Base-by-base conservation (phyloP, 805 yeast genomes). In the Suhomyces canberraensis region DNA sequence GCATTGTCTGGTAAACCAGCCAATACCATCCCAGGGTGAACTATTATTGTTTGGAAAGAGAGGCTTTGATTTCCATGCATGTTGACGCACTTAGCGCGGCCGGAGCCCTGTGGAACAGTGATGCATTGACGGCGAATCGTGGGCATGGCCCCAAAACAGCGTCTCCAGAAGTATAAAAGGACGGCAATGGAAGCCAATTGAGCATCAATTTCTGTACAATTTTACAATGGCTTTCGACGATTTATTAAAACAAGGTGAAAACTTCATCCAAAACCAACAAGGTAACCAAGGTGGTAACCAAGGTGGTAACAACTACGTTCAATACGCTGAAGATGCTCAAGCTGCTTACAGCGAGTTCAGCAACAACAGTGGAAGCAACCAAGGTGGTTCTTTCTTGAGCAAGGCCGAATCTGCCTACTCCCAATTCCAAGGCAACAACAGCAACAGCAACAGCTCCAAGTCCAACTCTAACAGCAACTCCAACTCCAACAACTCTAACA, bases 321-420 rank as follows among this genome's bases (percentile, higher is more conserved):
- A 51, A 11, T 48, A 52, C 37, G 35, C 45, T 20, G 56, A 56
- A 36, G 69, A 62, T 25, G 69, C 67, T 31, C 50, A 66, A 48
- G 58, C 52, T 16, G 70, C 63, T 25, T 64, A 56, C 60, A 40
- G 45, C 21, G 54, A 58, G 33, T 65, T 52, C 60, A 44, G 46
- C 53, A 49, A 47, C 38, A n/a, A n/a, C n/a, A n/a, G n/a, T n/a
- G n/a, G n/a, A n/a, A 48, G 59, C 22, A 13, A 24, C 26, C 15
- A 25, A 16, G 64, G 54, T 14, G 58, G 57, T 8, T 30, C 58
- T 17, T 46, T 47, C 51, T 32, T 50, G 16, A 62, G 57, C 44
- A 59, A 62, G 50, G 72, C 70, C 40, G 52, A 61, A 49, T 55
- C 58, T 35, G 64, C 60, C 28, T 65, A 54, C 54, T 37, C 47